phyloP scores from a whole-genome alignment of 2,329 filamentous ascomycete species.

The Aureobasidium sp. region DNA sequence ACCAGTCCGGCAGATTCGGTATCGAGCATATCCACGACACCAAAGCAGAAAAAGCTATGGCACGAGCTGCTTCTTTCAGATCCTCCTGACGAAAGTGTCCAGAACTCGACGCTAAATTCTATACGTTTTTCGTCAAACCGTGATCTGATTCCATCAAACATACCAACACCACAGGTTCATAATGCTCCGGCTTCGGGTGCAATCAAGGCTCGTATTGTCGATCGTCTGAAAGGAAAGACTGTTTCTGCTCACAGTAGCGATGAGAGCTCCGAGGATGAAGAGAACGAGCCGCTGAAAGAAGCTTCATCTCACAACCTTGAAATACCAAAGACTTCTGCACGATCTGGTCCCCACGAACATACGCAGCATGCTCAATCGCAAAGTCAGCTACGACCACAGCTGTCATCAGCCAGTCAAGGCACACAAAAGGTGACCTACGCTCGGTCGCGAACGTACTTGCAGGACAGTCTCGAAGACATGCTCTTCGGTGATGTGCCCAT shows the following conservation, averaged over 20 bases:
- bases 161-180: background rate
- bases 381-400: background rate
- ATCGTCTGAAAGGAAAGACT: conserved; percentile 28
- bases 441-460: conserved; percentile 52
- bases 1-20: background rate
- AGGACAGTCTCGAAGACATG: conserved; percentile 38
- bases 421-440: conserved; percentile 51
- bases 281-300: conserved; percentile 1
- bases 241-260: conserved; percentile 17
- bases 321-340: background rate
- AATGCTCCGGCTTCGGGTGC: no score
- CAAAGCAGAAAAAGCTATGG: conserved; percentile 29
- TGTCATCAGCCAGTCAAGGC: conserved; percentile 13
- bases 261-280: conserved; percentile 18
- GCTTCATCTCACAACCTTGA: background rate
- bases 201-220: conserved; percentile 25
- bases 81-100: background rate
- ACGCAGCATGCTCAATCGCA: background rate
- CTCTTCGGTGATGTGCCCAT: conserved; percentile 29
- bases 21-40: conserved; percentile 21
- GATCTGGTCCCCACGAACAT: background rate
- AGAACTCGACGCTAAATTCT: background rate
- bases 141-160: background rate
- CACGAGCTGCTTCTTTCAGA: conserved; percentile 22
- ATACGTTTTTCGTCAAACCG: background rate